phyloP scores from a whole-genome alignment of 1,284 basidiomycete genomes.

The Amylostereum chailletii region DNA sequence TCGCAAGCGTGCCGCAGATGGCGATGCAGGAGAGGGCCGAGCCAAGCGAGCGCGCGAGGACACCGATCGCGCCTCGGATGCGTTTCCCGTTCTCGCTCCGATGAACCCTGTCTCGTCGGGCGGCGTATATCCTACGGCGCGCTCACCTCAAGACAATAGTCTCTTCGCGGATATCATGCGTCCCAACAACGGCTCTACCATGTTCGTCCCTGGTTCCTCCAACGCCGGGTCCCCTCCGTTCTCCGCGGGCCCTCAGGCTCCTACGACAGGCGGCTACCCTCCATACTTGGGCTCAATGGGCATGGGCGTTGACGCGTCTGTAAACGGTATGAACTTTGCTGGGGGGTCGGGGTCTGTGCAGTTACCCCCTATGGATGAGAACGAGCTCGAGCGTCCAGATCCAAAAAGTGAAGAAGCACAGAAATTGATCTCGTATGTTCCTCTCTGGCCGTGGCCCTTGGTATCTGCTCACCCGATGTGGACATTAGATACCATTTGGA shows the following conservation, averaged over 20 bases:
- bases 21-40: constrained; percentile 30
- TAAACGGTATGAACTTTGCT: constrained; percentile 38
- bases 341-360: constrained; percentile 8
- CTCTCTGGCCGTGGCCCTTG: neutral
- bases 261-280: constrained; percentile 33
- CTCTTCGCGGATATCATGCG: constrained; percentile 60
- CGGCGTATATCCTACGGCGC: constrained; percentile 26
- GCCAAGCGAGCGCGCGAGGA: constrained; percentile 47
- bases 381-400: constrained; percentile 45
- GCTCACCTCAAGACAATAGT: constrained; percentile 32
- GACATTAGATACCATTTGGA: constrained; percentile 68
- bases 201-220: constrained; percentile 44
- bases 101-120: constrained; percentile 32
- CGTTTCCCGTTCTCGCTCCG: constrained; percentile 48
- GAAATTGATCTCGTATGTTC: constrained; percentile 67
- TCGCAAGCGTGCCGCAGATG: constrained; percentile 38
- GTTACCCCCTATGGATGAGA: constrained; percentile 24
- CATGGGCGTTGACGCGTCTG: constrained; percentile 43
- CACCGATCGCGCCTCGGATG: constrained; percentile 32
- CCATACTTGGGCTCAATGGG: constrained; percentile 50
- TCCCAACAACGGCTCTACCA: constrained; percentile 44
- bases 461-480: neutral
- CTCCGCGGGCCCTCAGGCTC: constrained; percentile 13
- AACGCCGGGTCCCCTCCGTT: constrained; percentile 29
- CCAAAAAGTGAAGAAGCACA: constrained; percentile 70